Conservation (phyloP, 2,329 filamentous ascomycete genomes). For the Didymella segeticola region DNA sequence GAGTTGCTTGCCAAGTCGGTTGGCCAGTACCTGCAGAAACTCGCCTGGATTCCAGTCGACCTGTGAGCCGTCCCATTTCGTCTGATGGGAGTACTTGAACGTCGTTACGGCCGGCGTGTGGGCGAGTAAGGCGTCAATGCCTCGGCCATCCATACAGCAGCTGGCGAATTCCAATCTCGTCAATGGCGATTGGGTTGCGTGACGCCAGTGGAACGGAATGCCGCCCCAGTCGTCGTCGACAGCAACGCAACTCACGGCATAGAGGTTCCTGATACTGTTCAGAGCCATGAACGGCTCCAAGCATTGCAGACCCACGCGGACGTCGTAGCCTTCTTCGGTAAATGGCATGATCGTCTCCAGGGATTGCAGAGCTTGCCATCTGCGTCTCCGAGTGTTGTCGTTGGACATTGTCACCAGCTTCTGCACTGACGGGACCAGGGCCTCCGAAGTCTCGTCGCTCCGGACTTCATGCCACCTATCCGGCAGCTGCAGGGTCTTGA, state of each 20-base stretch:
- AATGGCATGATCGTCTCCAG: conserved; percentile 42
- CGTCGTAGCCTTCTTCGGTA: conserved; percentile 38
- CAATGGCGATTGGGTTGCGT: conserved; percentile 29
- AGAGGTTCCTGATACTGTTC: conserved; percentile 36
- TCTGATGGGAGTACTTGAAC: conserved; percentile 45
- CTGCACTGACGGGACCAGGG: conserved; percentile 27
- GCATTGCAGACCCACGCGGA: conserved; percentile 35
- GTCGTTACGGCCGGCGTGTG: conserved; percentile 35
- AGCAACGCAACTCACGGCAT: conserved; percentile 40
- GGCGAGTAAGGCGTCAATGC: conserved; percentile 29
- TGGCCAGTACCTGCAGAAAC: conserved; percentile 36
- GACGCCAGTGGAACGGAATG: conserved; percentile 37
- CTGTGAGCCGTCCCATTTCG: conserved; percentile 41
- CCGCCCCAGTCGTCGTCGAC: conserved; percentile 42
- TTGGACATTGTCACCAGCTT: conserved; percentile 29
- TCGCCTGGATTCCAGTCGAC: conserved; percentile 45
- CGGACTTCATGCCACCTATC: conserved; percentile 38
- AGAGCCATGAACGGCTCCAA: conserved; percentile 39
- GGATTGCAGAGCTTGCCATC: conserved; percentile 26
- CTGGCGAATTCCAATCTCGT: conserved; percentile 40
- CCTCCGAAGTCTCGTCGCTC: conserved; percentile 23
- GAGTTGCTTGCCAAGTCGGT: conserved; percentile 32
- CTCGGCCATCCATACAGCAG: conserved; percentile 43
- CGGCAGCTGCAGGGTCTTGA: conserved; percentile 36
- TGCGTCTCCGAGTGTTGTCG: background rate